Evolutionary conservation across 345 rosid species (phyloP), one percentile per base, ranked within the genome.

Genomic region (Theobroma cacao): DNA sequence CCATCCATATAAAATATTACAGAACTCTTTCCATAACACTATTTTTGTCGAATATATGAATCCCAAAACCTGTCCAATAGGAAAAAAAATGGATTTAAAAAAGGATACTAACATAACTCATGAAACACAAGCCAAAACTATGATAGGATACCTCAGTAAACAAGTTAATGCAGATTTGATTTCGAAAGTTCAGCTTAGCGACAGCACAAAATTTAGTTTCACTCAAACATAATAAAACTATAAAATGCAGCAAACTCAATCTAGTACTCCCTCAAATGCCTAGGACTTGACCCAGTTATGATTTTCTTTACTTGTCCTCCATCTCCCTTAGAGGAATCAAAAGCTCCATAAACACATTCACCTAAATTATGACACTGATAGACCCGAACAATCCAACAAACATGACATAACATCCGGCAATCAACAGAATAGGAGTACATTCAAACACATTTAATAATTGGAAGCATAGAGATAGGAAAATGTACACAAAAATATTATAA

Each of bases 401-500:
- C 59, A 70, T 2, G 18, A 24, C 24, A 70, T 3, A 20, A 30
- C 58, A 47, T 7, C 38, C 8, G 0, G 7, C 6, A 9, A 15
- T 33, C 61, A 50, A 18, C 30, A 7, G n/a, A 56, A 34, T 24
- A 36, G 53, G 34, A 38, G 20, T 2, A n/a, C 33, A 73, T 36
- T 11, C 31, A 50, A 38, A 24, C 14, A 40, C 33, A 3, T 36
- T 1, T 15, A 63, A 47, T 10, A 40, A 40, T 20, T 14, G 13
- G 63, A 61, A 26, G 45, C 17, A 66, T 1, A 18, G 56, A 72
- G 50, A 66, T 11, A 64, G 12, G 68, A 58, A 75, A 7, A 75
- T 4, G 66, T 28, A 69, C 3, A 17, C 33, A 68, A 22, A 66
- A 68, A 38, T 60, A 75, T 75, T 53, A 34, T 58, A 84, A 85